A percentile compares a stretch with the other conserved stretches of the same genome.
Conservation (phyloP, 2,329 filamentous ascomycete genomes). For the Elsinoe perseae region DNA sequence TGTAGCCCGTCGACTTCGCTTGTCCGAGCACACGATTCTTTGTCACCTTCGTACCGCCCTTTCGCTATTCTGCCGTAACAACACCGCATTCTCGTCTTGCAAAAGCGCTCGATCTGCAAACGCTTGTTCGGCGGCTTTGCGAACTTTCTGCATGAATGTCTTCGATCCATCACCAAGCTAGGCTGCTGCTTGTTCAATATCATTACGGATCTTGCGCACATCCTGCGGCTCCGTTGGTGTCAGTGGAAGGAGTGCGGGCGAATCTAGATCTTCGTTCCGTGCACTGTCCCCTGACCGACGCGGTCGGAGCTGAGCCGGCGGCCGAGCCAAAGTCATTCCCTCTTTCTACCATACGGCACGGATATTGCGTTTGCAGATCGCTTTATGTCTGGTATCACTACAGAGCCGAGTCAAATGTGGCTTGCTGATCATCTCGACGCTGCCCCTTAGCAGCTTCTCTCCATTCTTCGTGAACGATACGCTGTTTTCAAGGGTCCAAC, state of each 20-base stretch:
- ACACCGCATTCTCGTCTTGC: background rate
- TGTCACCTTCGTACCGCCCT: background rate
- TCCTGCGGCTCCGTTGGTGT: background rate
- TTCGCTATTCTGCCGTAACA: background rate
- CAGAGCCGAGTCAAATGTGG: slow-evolving; percentile 22
- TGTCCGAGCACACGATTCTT: background rate
- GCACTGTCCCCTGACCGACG: background rate
- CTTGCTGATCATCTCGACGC: slow-evolving; percentile 16
- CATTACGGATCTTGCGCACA: background rate
- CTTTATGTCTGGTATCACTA: slow-evolving; percentile 20
- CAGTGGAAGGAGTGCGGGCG: background rate
- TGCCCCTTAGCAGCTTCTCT: slow-evolving; percentile 16
- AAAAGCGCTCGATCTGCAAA: background rate
- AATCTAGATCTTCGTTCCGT: background rate
- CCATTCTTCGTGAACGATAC: slow-evolving; percentile 19
- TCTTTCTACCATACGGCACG: background rate
- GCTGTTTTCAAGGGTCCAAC: slow-evolving; percentile 19
- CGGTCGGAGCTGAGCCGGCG: background rate
- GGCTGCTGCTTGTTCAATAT: background rate
- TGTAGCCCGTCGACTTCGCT: background rate
- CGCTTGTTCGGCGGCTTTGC: background rate
- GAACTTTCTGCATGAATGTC: background rate
- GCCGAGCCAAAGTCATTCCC: background rate
- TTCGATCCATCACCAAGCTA: background rate
- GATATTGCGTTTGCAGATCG: background rate